A percentile compares a stretch with the other conserved stretches of the same genome.
These are phyloP conservation scores for Ramaria sp. DNA, from an alignment of 768 basidiomycete species.

Conservation along the genomic window DNA sequence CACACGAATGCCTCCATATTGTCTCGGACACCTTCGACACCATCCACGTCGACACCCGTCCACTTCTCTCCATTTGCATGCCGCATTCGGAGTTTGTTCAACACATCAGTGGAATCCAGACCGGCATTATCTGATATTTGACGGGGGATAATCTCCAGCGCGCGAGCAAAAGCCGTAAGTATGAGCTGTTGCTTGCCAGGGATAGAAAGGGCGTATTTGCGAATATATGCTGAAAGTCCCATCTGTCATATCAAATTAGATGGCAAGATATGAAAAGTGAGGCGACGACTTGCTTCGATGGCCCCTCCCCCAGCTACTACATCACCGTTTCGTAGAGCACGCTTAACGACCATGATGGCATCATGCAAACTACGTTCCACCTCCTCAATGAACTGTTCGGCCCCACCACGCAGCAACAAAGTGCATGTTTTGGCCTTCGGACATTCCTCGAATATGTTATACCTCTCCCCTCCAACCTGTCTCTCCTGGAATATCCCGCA, in stretches of 20 bases:
- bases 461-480: conserved; percentile 95
- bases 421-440: conserved; percentile 94
- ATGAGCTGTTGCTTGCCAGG: conserved; percentile 94
- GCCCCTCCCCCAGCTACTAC: conserved; percentile 98
- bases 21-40: conserved; percentile 77
- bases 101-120: conserved; percentile 90
- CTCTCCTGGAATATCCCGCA: conserved; percentile 89
- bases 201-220: conserved; percentile 83
- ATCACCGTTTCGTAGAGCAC: conserved; percentile 90
- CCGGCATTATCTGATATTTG: conserved; percentile 99
- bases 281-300: conserved; percentile 56
- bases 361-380: conserved; percentile 96
- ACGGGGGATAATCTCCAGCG: conserved; percentile 93
- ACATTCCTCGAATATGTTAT: conserved; percentile 91
- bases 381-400: conserved; percentile 98
- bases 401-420: conserved; percentile 86
- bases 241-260: conserved; percentile 42
- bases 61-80: conserved; percentile 83
- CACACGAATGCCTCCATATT: conserved; percentile 98
- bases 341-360: conserved; percentile 99
- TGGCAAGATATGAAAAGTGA: neutral
- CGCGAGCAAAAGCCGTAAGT: conserved; percentile 91
- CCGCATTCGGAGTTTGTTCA: conserved; percentile 96
- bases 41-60: conserved; percentile 94
- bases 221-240: conserved; percentile 92